phyloP scores from a whole-genome alignment of 192 early-diverging fungal species.

The Kappamyces sp. region DNA sequence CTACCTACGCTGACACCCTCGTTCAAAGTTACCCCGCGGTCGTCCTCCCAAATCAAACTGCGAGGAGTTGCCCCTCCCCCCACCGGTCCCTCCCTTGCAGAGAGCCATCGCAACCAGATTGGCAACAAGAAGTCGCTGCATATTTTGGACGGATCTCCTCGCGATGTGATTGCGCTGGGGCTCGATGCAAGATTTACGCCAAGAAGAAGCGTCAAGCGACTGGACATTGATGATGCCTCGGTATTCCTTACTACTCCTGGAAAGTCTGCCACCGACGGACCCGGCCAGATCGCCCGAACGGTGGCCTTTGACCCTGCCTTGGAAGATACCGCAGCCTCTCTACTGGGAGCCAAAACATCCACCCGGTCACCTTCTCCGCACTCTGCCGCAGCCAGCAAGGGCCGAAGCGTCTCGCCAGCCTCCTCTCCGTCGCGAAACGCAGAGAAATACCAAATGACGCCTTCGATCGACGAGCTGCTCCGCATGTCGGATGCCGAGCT shows the following conservation, averaged over 20 bases:
- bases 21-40: constrained; percentile 68
- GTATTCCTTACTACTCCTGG: constrained; percentile 12
- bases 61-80: constrained; percentile 61
- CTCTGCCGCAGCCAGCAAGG: background rate
- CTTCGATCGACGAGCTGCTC: constrained; percentile 65
- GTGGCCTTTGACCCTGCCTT: constrained; percentile 29
- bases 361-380: background rate
- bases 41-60: constrained; percentile 62
- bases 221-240: constrained; percentile 51
- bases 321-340: constrained; percentile 20
- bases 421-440: constrained; percentile 1
- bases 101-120: constrained; percentile 18
- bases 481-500: constrained; percentile 64
- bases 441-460: constrained; percentile 65
- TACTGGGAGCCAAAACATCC: background rate
- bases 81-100: constrained; percentile 28
- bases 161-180: constrained; percentile 31
- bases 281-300: constrained; percentile 4
- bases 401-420: too few species aligned
- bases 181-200: constrained; percentile 63
- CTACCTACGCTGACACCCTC: constrained; percentile 66
- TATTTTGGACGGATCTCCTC: constrained; percentile 30
- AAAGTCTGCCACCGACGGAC: background rate
- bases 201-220: constrained; percentile 64
- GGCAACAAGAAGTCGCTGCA: constrained; percentile 17